A percentile compares a stretch with the other conserved stretches of the same genome.
phyloP scores from a whole-genome alignment of 768 basidiomycete genomes.

The Panaeolus cyanescens region DNA sequence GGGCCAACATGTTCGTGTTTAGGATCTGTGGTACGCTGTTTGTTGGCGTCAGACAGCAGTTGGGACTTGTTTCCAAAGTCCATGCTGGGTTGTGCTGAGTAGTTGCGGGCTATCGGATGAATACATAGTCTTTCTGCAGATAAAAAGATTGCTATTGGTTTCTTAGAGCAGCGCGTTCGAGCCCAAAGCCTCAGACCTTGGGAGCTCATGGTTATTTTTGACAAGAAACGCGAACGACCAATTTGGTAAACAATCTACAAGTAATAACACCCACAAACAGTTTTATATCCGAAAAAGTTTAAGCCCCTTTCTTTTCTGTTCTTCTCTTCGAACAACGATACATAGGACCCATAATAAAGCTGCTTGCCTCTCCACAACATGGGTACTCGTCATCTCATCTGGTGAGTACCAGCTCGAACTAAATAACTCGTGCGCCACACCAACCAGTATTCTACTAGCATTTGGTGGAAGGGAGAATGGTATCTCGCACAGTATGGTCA shows the following conservation, averaged over 20 bases:
- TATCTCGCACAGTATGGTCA: background rate
- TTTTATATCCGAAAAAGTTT: no score
- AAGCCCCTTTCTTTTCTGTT: no score
- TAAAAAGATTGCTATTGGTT: constrained; percentile 3
- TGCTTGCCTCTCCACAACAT: no score
- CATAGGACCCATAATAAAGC: no score
- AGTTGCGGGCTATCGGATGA: constrained; percentile 27
- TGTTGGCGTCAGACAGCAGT: constrained; percentile 61
- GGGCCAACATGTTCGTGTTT: constrained; percentile 72
- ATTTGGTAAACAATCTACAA: constrained; percentile 6
- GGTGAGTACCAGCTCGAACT: background rate
- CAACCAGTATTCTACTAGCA: background rate
- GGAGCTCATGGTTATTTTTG: constrained; percentile 17
- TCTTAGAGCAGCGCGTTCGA: constrained; percentile 14
- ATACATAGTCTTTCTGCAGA: constrained; percentile 4
- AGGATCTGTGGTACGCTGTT: constrained; percentile 50
- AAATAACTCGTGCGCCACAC: background rate
- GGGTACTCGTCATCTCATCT: background rate
- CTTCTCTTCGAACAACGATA: no score
- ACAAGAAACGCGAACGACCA: constrained; percentile 5
- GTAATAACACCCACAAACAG: background rate
- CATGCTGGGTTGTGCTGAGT: constrained; percentile 50
- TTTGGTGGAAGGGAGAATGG: background rate
- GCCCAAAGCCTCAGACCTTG: constrained; percentile 21
- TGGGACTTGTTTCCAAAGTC: constrained; percentile 43